Evolutionary conservation across 495 filamentous ascomycete genomes (phyloP).

Genomic region (Aspergillus affinis): DNA sequence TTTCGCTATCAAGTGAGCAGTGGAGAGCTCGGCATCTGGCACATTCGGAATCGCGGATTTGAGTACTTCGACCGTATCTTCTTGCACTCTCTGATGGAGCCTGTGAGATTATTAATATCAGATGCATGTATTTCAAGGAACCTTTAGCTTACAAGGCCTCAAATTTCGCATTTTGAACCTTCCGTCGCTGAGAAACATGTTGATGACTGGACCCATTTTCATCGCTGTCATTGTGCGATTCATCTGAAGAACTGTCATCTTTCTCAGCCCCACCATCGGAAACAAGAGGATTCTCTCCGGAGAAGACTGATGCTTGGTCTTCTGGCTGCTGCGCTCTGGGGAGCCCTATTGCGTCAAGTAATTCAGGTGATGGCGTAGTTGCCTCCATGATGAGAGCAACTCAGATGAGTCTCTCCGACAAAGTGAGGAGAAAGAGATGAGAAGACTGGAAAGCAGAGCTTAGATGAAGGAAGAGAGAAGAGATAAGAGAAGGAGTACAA

Average conservation of each 20-base stretch:
- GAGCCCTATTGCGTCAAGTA: no score
- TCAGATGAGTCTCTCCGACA: not conserved
- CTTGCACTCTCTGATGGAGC: slow-evolving; percentile 41
- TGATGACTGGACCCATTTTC: slow-evolving; percentile 22
- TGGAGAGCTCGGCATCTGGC: slow-evolving; percentile 34
- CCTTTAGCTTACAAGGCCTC: slow-evolving; percentile 44
- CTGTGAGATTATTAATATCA: slow-evolving; percentile 27
- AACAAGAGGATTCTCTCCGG: not conserved
- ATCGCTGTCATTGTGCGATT: slow-evolving; percentile 35
- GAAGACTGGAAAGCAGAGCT: not conserved
- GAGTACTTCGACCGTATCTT: slow-evolving; percentile 30
- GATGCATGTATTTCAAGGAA: not conserved
- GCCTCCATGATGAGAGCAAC: no score
- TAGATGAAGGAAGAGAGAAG: not conserved
- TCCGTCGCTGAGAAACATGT: slow-evolving; percentile 47
- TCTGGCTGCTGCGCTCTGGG: not conserved
- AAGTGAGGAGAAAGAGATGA: not conserved
- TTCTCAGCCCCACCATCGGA: slow-evolving; percentile 1
- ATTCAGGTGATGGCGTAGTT: no score
- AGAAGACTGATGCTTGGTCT: not conserved
- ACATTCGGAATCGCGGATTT: slow-evolving; percentile 18
- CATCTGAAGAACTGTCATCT: slow-evolving; percentile 22
- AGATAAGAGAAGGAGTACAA: no score
- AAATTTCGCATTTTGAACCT: slow-evolving; percentile 54
- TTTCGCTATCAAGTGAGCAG: slow-evolving; percentile 43